These are phyloP conservation scores for Yamadazyma olivae DNA, from an alignment of 805 yeast genomes.

Conservation along the genomic window DNA sequence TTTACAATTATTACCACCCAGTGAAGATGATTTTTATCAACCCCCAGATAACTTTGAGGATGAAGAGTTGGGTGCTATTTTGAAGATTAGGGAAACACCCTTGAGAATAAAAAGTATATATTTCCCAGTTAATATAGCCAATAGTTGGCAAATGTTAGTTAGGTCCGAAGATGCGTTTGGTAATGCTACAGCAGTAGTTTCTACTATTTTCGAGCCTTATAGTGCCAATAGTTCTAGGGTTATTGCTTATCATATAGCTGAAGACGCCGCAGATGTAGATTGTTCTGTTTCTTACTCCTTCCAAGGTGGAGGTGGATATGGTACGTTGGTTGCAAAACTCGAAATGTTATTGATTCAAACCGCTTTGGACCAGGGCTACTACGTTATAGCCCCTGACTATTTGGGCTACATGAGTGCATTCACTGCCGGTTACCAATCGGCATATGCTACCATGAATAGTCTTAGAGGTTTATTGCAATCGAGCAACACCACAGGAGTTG, in stretches of 20 bases:
- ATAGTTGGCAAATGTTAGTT: conserved; percentile 21
- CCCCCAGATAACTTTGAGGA: conserved; percentile 21
- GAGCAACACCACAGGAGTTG: conserved; percentile 16
- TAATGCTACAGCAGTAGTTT: conserved; percentile 20
- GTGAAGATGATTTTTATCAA: conserved; percentile 22
- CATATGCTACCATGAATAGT: conserved; percentile 27
- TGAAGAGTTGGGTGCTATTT: conserved; percentile 20
- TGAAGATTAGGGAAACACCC: conserved; percentile 20
- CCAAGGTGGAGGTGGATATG: conserved; percentile 11
- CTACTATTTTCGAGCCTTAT: conserved; percentile 27
- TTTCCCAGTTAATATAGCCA: conserved; percentile 18
- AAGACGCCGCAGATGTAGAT: conserved; percentile 23
- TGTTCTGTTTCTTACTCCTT: conserved; percentile 28
- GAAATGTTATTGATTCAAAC: conserved; percentile 17
- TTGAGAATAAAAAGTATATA: conserved; percentile 14
- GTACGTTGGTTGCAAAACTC: conserved; percentile 11
- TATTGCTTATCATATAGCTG: conserved; percentile 26
- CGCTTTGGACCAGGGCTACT: conserved; percentile 27
- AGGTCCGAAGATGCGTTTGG: conserved; percentile 23
- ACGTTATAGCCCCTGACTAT: conserved; percentile 32
- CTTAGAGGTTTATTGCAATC: conserved; percentile 23
- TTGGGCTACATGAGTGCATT: conserved; percentile 32
- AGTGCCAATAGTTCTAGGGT: conserved; percentile 24
- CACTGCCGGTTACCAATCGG: conserved; percentile 29
- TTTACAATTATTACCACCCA: conserved; percentile 8